A percentile compares a stretch with the other conserved stretches of the same genome.
Conservation (phyloP, 805 yeast species). For the Kregervanrija delftensis region DNA sequence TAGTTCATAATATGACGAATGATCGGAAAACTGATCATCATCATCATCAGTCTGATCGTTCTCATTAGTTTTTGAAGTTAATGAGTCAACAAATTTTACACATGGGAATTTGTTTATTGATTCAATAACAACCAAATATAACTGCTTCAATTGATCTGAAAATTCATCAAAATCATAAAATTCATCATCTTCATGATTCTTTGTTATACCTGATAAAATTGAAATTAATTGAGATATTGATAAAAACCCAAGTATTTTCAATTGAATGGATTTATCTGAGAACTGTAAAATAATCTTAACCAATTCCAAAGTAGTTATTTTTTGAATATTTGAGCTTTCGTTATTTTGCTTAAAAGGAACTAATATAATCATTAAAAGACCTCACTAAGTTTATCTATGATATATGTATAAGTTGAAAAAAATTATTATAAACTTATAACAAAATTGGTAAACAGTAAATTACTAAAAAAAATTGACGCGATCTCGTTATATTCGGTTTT, state of each 20-base stretch:
- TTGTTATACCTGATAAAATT: conserved; percentile 4
- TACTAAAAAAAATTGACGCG: too few species aligned
- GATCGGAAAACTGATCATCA: not conserved
- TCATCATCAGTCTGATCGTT: conserved; percentile 2
- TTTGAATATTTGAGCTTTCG: too few species aligned
- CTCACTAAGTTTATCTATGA: too few species aligned
- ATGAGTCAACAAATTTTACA: conserved; percentile 8
- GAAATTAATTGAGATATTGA: conserved; percentile 5
- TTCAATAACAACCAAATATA: conserved; percentile 5
- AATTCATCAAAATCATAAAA: conserved; percentile 1
- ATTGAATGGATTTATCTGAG: too few species aligned
- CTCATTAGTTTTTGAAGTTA: not conserved
- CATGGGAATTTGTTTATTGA: conserved; percentile 4
- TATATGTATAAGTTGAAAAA: too few species aligned
- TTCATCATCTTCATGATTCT: conserved; percentile 5
- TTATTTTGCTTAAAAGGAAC: too few species aligned
- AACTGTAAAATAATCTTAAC: too few species aligned
- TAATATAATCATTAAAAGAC: too few species aligned
- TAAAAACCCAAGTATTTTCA: conserved; percentile 1
- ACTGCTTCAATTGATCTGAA: not conserved
- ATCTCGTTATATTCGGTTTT: too few species aligned
- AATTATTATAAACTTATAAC: too few species aligned
- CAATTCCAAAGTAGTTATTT: too few species aligned
- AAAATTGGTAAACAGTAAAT: too few species aligned
- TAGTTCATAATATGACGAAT: conserved; percentile 5